A percentile compares a stretch with the other conserved stretches of the same genome.
phyloP scores from a whole-genome alignment of 768 basidiomycete species.

The Trametes sanguinea region DNA sequence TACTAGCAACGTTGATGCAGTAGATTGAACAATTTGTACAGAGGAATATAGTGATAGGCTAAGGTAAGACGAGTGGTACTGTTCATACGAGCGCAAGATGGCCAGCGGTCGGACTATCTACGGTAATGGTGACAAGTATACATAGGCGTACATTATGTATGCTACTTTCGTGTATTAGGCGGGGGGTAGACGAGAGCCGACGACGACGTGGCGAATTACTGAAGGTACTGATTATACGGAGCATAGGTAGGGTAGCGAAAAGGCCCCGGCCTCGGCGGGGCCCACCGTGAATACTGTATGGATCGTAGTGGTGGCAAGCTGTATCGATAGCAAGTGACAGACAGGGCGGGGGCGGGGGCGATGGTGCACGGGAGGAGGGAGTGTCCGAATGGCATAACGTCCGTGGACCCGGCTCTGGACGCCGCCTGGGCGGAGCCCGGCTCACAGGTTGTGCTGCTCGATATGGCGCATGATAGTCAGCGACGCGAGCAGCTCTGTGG shows the following conservation, averaged over 20 bases:
- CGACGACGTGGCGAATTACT: not conserved
- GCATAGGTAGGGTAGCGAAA: not conserved
- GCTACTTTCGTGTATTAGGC: not conserved
- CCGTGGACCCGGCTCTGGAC: slow-evolving; percentile 5
- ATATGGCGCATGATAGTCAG: slow-evolving; percentile 69
- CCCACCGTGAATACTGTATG: slow-evolving; percentile 10
- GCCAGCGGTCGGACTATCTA: not conserved
- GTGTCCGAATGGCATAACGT: not conserved
- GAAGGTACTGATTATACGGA: slow-evolving; percentile 13
- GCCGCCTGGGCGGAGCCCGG: slow-evolving; percentile 9
- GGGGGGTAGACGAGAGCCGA: not conserved
- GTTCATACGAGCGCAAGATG: not conserved
- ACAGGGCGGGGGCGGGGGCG: not conserved
- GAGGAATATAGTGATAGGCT: slow-evolving; percentile 5
- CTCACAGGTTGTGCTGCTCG: slow-evolving; percentile 44
- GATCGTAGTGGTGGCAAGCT: not conserved
- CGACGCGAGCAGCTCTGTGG: slow-evolving; percentile 59
- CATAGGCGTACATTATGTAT: slow-evolving; percentile 19
- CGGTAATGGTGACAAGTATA: slow-evolving; percentile 12
- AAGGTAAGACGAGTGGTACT: not conserved
- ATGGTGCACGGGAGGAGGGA: not conserved
- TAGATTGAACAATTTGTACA: slow-evolving; percentile 10
- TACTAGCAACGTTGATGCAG: no score
- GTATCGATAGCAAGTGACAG: not conserved
- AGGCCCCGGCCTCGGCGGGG: slow-evolving; percentile 8